Percentiles rank a stretch among this genome's conserved stretches.
Conservation (phyloP, 2,329 filamentous ascomycete genomes). For the Penicillium brevicompactum region DNA sequence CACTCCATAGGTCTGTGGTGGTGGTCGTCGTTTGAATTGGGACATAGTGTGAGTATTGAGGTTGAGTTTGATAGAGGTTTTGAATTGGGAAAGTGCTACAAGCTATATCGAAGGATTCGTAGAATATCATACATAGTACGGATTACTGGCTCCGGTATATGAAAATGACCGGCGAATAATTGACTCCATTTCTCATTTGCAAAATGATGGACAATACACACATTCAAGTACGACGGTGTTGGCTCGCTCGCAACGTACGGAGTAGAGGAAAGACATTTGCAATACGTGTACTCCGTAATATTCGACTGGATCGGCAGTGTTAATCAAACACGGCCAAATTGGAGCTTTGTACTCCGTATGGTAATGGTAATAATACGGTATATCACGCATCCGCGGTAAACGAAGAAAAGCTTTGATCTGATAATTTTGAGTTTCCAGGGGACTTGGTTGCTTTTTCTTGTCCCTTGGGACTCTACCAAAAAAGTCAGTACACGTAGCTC, state of each 20-base stretch:
- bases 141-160: neutral
- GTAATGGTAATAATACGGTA: too few species aligned
- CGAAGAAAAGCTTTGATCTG: neutral
- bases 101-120: neutral
- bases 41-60: neutral
- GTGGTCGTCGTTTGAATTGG: slow-evolving; percentile 8
- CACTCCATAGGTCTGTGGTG: slow-evolving; percentile 7
- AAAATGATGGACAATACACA: too few species aligned
- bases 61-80: neutral
- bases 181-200: too few species aligned
- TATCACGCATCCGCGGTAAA: neutral
- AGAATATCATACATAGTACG: neutral
- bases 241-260: too few species aligned
- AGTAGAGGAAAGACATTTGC: too few species aligned
- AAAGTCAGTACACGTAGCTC: too few species aligned
- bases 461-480: neutral
- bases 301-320: neutral
- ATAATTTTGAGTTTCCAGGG: neutral
- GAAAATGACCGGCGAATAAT: too few species aligned
- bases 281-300: neutral
- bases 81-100: neutral
- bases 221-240: too few species aligned
- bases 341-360: too few species aligned
- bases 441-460: neutral
- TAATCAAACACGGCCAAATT: neutral